Percentiles rank a stretch among this genome's conserved stretches.
phyloP scores from a whole-genome alignment of 106 monocot genomes.

The Dendrobium nobile region DNA sequence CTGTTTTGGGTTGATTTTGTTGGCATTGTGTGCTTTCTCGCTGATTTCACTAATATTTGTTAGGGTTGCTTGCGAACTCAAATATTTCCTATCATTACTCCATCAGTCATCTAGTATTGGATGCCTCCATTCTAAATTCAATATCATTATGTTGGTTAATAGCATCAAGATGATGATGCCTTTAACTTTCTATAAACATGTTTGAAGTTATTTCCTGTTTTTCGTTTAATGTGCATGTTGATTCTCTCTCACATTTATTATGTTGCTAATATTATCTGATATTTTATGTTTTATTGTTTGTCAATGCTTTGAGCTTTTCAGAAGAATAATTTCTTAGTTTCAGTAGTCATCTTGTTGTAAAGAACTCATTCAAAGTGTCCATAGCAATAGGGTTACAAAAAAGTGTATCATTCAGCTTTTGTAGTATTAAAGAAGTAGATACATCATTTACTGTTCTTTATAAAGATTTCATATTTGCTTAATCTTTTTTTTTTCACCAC shows the following conservation, averaged over 20 bases:
- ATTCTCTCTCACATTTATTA: no score
- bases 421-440: background rate
- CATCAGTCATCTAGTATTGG: no score
- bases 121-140: background rate
- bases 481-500: background rate
- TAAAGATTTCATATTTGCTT: background rate
- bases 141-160: background rate
- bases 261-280: no score
- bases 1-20: no score
- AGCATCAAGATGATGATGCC: no score
- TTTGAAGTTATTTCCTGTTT: no score
- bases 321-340: background rate
- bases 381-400: background rate
- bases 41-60: no score
- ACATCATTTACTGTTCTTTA: background rate
- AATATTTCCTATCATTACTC: no score
- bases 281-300: background rate
- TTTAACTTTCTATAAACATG: no score
- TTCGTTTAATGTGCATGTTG: no score
- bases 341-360: background rate
- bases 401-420: background rate
- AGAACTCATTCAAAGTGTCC: background rate
- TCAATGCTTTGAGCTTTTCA: background rate
- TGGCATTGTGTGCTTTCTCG: no score
- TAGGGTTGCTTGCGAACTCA: no score